Evolutionary conservation across 2,329 filamentous ascomycete species (phyloP), one percentile per base, ranked within the genome.

Genomic region (Trichoderma sp.): DNA sequence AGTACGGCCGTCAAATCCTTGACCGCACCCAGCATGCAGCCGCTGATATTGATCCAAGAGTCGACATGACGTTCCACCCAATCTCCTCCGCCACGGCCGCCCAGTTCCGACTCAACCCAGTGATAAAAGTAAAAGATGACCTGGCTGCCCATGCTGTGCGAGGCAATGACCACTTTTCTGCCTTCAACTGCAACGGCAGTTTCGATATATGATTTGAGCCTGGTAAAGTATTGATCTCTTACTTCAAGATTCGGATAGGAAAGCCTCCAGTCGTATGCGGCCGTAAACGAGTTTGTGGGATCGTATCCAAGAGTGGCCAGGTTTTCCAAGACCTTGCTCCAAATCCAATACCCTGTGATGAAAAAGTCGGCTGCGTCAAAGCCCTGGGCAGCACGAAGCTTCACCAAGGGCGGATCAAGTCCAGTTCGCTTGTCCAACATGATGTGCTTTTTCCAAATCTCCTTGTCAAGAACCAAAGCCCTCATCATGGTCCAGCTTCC

Each of bases 401-500:
- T 98, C 80, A 98, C 91, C 14, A 92, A 92, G 0, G 95, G 94
- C 1, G 97, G 97, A 83, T 99, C 97, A 27, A 99, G 87, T 0
- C 97, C 97, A 0, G 96, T 98, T 50, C 91, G 85, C 83, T 96
- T 95, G 84, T 99, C 97, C 12, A 99, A 89, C 95, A 98, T 98
- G 79, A 99, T 94, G 83, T 99, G 97, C 80, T 88, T 92, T 87
- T 98, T 99, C 97, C 97, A 99, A 41, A 90, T 89, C 33, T 97
- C 92, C 84, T 98, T 98, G 83, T 98, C 97, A 80, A 97, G 85
- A 2, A 99, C 94, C 78, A 99, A 86, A 0, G 97, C 96, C 67
- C 93, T 91, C 95, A 99, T 98, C 97, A 99, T 99, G 78, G 91
- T 97, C 97, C 97, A 99, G 79, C 95, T 98, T 5, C 97, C 97